Base-by-base conservation (phyloP, 306 rosid species). In the Elaeagnus macrophylla region DNA sequence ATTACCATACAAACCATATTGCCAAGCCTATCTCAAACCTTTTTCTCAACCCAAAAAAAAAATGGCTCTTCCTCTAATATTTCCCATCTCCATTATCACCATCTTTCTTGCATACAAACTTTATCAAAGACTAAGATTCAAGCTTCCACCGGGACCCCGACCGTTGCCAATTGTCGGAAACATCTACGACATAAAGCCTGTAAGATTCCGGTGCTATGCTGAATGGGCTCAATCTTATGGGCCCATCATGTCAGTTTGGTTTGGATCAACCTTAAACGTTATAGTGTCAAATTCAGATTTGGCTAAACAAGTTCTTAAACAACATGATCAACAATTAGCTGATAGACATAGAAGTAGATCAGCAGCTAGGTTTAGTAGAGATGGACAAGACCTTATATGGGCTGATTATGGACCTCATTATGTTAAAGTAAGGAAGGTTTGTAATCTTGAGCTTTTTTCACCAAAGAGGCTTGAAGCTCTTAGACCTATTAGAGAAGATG, bases 401-500 rank as follows among this genome's bases (percentile, higher is more conserved):
- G 97, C 97, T 0, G 97, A 90, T 39, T 90, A 86, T 57, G 97
- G 97, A 0, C 91, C 97, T 0, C 97, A 90, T 64, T 90, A 90
- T n/a, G 97, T 90, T 2, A 90, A 86, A 73, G 97, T 90, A 1
- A 83, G 97, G 68, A 90, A 83, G 70, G 91, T 90, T 0, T 90
- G 97, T 48, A 86, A 95, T 3, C 73, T 90, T 0, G 97, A 90
- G 79, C 91, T 90, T n/a, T 90, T 90, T 82, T 36, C 97, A 0
- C 89, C 89, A 0, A 90, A 78, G 67, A 72, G 94, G 12, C 72
- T 90, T 0, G 94, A 83, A 35, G 64, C 79, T 13, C 57, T 90
- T 12, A 70, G 94, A 6, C 91, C 91, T 18, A 83, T 90, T 40
- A 59, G 97, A 11, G 97, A 90, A 66, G 97, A 90, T 37, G 97